phyloP scores from a whole-genome alignment of 441 rosid species.

The Raphanus hybrid region DNA sequence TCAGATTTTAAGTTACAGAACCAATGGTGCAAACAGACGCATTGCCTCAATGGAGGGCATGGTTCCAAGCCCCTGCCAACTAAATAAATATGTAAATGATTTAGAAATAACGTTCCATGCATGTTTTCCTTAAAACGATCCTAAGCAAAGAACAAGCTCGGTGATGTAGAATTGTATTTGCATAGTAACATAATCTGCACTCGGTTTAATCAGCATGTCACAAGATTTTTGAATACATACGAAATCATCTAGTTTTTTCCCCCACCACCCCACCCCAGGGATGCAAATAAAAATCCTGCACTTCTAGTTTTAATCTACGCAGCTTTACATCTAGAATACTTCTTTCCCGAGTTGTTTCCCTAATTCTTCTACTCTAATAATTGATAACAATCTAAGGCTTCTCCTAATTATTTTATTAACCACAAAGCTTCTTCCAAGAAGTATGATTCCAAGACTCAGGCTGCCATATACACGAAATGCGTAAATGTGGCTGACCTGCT shows the following conservation, averaged over 20 bases:
- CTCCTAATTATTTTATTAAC: background rate
- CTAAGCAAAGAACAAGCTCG: slow-evolving; percentile 24
- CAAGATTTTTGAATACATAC: no score
- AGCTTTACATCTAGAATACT: no score
- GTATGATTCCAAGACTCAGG: slow-evolving; percentile 24
- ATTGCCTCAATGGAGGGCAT: slow-evolving; percentile 95
- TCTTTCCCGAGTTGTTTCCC: background rate
- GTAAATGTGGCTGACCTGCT: slow-evolving; percentile 63
- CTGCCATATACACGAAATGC: background rate
- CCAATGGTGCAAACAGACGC: slow-evolving; percentile 98
- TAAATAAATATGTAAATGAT: slow-evolving; percentile 43
- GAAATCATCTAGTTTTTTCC: no score
- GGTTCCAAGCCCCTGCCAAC: slow-evolving; percentile 95
- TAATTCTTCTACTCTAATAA: slow-evolving; percentile 9
- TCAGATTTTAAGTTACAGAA: no score
- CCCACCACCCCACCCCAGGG: no score
- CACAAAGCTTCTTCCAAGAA: slow-evolving; percentile 10
- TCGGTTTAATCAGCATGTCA: background rate
- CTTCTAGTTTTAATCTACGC: no score
- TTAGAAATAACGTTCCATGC: slow-evolving; percentile 19
- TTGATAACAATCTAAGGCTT: slow-evolving; percentile 1
- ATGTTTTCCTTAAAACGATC: slow-evolving; percentile 15
- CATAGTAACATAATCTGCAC: background rate
- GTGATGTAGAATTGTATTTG: background rate
- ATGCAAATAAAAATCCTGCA: no score